These are phyloP conservation scores for Diaporthe eres DNA, from an alignment of 2,329 filamentous ascomycete species.

Conservation along the genomic window DNA sequence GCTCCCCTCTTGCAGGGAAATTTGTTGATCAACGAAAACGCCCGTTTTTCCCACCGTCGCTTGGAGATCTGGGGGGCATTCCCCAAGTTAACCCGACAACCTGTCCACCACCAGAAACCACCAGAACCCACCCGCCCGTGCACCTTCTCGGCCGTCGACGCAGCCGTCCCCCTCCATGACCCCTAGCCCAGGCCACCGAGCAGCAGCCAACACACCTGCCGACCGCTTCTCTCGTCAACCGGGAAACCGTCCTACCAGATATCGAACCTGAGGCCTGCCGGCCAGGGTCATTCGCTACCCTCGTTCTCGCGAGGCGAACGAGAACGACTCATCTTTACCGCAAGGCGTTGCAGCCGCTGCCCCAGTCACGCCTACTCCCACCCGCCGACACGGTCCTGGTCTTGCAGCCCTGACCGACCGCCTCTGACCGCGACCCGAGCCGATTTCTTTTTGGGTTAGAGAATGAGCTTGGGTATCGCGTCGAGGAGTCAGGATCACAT, in stretches of 20 bases:
- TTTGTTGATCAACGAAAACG: slow-evolving; percentile 38
- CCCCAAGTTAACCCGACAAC: slow-evolving; percentile 38
- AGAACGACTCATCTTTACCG: neutral
- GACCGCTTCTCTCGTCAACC: neutral
- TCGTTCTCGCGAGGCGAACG: slow-evolving; percentile 13
- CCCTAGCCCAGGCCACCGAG: slow-evolving; percentile 3
- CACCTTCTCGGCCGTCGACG: slow-evolving; percentile 21
- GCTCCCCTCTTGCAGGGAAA: slow-evolving; percentile 8
- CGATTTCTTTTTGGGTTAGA: slow-evolving; percentile 34
- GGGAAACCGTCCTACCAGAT: neutral
- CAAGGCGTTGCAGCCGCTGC: neutral
- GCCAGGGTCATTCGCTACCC: slow-evolving; percentile 10
- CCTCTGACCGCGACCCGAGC: slow-evolving; percentile 26
- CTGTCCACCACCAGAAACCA: slow-evolving; percentile 29
- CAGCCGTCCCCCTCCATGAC: slow-evolving; percentile 13
- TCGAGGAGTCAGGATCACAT: slow-evolving; percentile 41
- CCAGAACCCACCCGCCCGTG: slow-evolving; percentile 27
- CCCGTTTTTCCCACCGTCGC: slow-evolving; percentile 20
- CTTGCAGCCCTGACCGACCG: neutral
- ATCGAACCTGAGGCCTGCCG: slow-evolving; percentile 10
- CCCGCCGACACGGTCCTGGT: neutral
- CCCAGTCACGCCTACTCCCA: neutral
- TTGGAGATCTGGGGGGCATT: slow-evolving; percentile 32
- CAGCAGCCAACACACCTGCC: neutral
- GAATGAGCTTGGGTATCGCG: slow-evolving; percentile 40